A percentile compares a stretch with the other conserved stretches of the same genome.
Evolutionary conservation across 1,284 basidiomycete species (phyloP).

Genomic region (Rhodofomes roseus): DNA sequence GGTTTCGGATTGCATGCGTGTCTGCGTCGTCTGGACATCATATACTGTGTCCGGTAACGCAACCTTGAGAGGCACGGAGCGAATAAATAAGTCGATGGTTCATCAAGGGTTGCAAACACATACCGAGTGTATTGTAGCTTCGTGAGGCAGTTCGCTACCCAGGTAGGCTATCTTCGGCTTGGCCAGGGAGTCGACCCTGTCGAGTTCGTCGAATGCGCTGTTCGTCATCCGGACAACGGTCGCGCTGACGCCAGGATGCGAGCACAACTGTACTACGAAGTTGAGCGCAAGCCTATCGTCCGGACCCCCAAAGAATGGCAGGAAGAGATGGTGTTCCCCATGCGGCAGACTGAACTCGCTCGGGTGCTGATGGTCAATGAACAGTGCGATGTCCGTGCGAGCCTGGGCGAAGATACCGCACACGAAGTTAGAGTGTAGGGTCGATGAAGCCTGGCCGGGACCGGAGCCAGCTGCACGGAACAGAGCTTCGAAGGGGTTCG

Average conservation of each 20-base stretch:
- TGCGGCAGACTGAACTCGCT: slow-evolving; percentile 25
- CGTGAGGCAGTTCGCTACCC: slow-evolving; percentile 26
- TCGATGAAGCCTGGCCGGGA: slow-evolving; percentile 26
- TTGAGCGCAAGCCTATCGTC: slow-evolving; percentile 63
- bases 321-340: slow-evolving; percentile 46
- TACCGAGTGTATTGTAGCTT: slow-evolving; percentile 34
- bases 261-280: slow-evolving; percentile 58
- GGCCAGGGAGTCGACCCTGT: slow-evolving; percentile 17
- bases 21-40: slow-evolving; percentile 36
- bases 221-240: slow-evolving; percentile 62
- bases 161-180: slow-evolving; percentile 24
- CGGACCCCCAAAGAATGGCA: slow-evolving; percentile 71
- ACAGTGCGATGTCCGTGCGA: slow-evolving; percentile 52
- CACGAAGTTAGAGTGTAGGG: slow-evolving; percentile 55
- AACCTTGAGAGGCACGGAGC: slow-evolving; percentile 13
- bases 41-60: slow-evolving; percentile 45
- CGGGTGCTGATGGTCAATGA: slow-evolving; percentile 61
- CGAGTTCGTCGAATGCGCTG: slow-evolving; percentile 33
- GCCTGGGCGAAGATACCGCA: slow-evolving; percentile 55
- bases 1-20: slow-evolving; percentile 41
- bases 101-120: neutral
- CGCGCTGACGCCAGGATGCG: slow-evolving; percentile 44
- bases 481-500: slow-evolving; percentile 59
- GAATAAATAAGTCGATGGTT: neutral
- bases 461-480: slow-evolving; percentile 41